Evolutionary conservation across 2,329 filamentous ascomycete species (phyloP), one percentile per base, ranked within the genome.

Genomic region (Stylonectria norvegica): DNA sequence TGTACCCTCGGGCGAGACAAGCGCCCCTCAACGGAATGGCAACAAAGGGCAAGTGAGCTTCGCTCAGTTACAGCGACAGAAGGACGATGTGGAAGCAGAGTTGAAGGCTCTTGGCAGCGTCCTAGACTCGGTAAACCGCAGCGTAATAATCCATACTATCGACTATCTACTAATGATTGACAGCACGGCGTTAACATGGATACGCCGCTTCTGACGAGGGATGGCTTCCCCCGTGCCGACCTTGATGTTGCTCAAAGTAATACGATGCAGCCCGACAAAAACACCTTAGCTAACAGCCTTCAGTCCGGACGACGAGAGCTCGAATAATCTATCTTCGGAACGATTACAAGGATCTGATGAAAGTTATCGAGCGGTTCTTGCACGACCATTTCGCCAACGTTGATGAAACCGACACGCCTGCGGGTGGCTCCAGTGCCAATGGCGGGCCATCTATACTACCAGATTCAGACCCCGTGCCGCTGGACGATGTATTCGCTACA

Each of bases 141-240:
- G 27, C 6, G 14, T 6, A 15, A 30, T 30, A 30, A 7, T 25
- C 12, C 12, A 25, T 25, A 25, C 12, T 8, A 25, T 12, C 12
- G 22, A 6, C 2, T 10, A 22, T 11, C 16, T 39, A 19, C 59
- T 65, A 32, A 65, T 38, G 11, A 11, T 28, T 5, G 9, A 17
- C 56, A 96, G 90, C 91, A 97, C 71, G 83, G 85, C 31, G 91
- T 95, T 38, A 83, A 86, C 57, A 98, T 98, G 93, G 83, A 85
- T 56, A 96, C 93, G 6, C 75, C 81, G 42, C 78, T 98, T 27
- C 80, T 89, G 17, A 96, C 91, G 11, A 79, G 82, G 46, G 93
- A 97, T 66, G 93, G 93, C 34, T 98, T 88, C 62, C 93, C 93
- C 20, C 80, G 93, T 60, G 84, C 87, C 56, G 93, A 98, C 65